Evolutionary conservation across 1,284 basidiomycete species (phyloP), one percentile per base, ranked within the genome.

Genomic region (Apiotrichum mycotoxinovorans): DNA sequence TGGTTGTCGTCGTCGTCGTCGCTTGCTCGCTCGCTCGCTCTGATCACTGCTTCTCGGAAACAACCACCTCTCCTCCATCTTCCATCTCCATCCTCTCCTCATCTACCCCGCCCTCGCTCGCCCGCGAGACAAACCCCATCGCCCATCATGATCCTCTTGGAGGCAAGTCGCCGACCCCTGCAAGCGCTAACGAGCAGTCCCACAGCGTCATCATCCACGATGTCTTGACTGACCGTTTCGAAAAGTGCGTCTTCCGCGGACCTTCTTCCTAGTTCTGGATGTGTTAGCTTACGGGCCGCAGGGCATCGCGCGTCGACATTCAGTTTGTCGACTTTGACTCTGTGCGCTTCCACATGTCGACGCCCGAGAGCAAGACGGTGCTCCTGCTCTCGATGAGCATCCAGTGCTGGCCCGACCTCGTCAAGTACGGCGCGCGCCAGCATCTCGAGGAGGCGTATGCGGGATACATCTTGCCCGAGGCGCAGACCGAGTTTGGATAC

Each of bases 291-390:
- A 49, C 50, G 34, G 52, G 54, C 14, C 41, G 10, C 75, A 96
- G 92, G 72, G 91, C 94, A 17, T 84, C 87, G 4, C 86, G 89
- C 22, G 83, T 96, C 60, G 96, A 98, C 79, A 88, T 98, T 59
- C 86, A 90, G 60, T 98, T 98, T 67, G 94, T 97, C 54, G 95
- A 98, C 79, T 98, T 93, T 71, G 96, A 99, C 78, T 89, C 91
- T 51, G 94, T 98, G 52, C 85, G 92, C 48, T 98, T 98, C 79
- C 93, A 89, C 74, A 78, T 98, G 52, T 89, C 89, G 14, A 93
- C 91, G 0, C 87, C 88, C 3, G 85, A 90, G 42, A 85, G 87
- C 71, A 92, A 92, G 66, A 81, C 80, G 74, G 87, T 88, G 2
- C 77, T 84, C 2, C 81, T 90, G 38, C 83, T 99, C 18, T 97